Evolutionary conservation across 805 yeast species (phyloP).

Genomic region (Starmerella apis): DNA sequence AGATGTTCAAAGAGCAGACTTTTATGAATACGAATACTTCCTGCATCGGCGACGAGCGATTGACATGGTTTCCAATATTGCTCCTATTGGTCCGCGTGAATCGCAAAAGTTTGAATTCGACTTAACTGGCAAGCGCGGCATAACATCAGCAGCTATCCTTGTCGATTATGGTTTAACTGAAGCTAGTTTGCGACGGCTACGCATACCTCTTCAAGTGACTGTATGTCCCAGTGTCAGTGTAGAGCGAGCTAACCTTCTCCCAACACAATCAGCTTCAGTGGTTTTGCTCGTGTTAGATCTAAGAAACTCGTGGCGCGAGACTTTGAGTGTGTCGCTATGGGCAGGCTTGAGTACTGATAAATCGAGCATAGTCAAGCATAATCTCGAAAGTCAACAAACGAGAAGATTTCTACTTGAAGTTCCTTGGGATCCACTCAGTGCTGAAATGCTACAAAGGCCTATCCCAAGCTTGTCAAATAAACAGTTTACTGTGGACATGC

Average conservation of each 20-base stretch:
- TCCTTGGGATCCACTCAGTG: conserved; percentile 40
- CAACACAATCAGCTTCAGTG: conserved; percentile 25
- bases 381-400: conserved; percentile 36
- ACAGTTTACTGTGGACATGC: conserved; percentile 50
- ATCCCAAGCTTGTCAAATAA: conserved; percentile 64
- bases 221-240: conserved; percentile 65
- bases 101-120: conserved; percentile 45
- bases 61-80: conserved; percentile 13
- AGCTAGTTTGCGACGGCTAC: conserved; percentile 45
- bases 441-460: conserved; percentile 38
- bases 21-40: conserved; percentile 65
- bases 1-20: conserved; percentile 46
- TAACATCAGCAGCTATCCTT: conserved; percentile 52
- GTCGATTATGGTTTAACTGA: conserved; percentile 43
- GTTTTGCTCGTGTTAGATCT: conserved; percentile 64
- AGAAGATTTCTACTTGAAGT: conserved; percentile 64
- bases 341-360: conserved; percentile 8
- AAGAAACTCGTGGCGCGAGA: conserved; percentile 67
- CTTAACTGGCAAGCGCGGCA: conserved; percentile 62
- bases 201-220: conserved; percentile 58
- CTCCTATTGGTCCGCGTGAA: conserved; percentile 29
- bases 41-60: conserved; percentile 35
- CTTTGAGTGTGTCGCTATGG: conserved; percentile 26
- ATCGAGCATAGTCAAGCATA: conserved; percentile 4
- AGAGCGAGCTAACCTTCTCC: conserved; percentile 65